phyloP scores from a whole-genome alignment of 163 green algal species.

The Scenedesmus sp. region DNA sequence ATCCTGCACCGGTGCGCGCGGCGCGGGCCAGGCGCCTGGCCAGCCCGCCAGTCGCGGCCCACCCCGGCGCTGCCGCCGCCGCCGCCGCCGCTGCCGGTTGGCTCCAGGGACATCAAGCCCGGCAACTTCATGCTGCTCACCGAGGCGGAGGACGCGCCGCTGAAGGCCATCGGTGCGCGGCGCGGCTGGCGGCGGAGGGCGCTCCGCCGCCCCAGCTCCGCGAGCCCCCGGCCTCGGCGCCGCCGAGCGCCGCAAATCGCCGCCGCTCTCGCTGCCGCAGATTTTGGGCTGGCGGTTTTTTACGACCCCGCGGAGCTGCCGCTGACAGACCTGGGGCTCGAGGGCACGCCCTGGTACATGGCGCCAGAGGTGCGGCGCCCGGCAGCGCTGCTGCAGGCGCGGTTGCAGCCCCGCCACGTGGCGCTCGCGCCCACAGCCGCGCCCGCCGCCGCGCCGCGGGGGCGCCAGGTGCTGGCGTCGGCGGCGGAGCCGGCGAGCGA shows the following conservation, averaged over 20 bases:
- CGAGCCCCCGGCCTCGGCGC: too few species aligned
- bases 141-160: conserved; percentile 69
- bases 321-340: conserved; percentile 81
- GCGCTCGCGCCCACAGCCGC: neutral
- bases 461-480: conserved; percentile 35
- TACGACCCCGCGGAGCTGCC: conserved; percentile 75
- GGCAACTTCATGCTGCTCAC: conserved; percentile 95
- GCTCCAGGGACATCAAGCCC: conserved; percentile 91
- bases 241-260: too few species aligned
- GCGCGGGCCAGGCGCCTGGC: too few species aligned
- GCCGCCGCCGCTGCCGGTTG: too few species aligned
- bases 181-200: neutral
- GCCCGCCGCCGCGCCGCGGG: neutral
- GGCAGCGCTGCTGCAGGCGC: neutral
- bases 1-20: conserved; percentile 95
- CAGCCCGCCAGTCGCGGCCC: too few species aligned
- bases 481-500: conserved; percentile 79
- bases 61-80: too few species aligned
- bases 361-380: conserved; percentile 27
- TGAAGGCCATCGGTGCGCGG: conserved; percentile 87
- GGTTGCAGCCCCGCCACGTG: neutral
- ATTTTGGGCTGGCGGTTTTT: conserved; percentile 89
- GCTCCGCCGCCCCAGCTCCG: too few species aligned
- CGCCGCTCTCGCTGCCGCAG: too few species aligned
- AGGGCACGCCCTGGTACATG: conserved; percentile 86